These are phyloP conservation scores for Elongisporangium anandrum DNA, from an alignment of 352 stramenopile species.

Conservation along the genomic window DNA sequence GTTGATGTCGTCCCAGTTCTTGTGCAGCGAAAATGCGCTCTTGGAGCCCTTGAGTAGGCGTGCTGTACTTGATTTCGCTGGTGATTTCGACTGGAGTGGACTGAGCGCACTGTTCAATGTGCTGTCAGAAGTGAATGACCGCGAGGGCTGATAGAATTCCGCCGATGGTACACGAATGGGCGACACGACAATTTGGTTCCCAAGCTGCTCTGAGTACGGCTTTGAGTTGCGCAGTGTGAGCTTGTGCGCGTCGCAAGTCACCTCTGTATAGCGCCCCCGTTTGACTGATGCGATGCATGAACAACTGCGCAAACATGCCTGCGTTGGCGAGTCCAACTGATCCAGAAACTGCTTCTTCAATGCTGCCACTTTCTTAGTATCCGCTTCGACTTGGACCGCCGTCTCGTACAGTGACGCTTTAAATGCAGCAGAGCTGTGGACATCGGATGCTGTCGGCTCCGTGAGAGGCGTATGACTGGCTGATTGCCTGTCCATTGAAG, in stretches of 20 bases:
- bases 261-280: slow-evolving; percentile 40
- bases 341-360: background rate
- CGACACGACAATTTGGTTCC: slow-evolving; percentile 8
- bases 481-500: background rate
- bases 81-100: slow-evolving; percentile 4
- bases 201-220: slow-evolving; percentile 30
- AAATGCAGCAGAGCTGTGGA: background rate
- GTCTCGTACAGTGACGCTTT: background rate
- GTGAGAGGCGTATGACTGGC: background rate
- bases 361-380: background rate
- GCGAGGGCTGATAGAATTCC: background rate
- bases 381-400: background rate
- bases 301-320: background rate
- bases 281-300: slow-evolving; percentile 37
- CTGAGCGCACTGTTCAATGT: background rate
- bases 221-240: slow-evolving; percentile 54
- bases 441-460: background rate
- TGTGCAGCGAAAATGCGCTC: slow-evolving; percentile 23
- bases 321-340: background rate
- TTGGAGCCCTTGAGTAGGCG: slow-evolving; percentile 11
- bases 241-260: slow-evolving; percentile 49
- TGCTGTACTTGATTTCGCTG: background rate
- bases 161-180: slow-evolving; percentile 8
- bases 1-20: slow-evolving; percentile 20
- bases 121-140: background rate